Percentiles rank a stretch among this genome's conserved stretches.
These are phyloP conservation scores for Gamsiella multidivaricata DNA, from an alignment of 192 early-diverging fungal species.

Conservation along the genomic window DNA sequence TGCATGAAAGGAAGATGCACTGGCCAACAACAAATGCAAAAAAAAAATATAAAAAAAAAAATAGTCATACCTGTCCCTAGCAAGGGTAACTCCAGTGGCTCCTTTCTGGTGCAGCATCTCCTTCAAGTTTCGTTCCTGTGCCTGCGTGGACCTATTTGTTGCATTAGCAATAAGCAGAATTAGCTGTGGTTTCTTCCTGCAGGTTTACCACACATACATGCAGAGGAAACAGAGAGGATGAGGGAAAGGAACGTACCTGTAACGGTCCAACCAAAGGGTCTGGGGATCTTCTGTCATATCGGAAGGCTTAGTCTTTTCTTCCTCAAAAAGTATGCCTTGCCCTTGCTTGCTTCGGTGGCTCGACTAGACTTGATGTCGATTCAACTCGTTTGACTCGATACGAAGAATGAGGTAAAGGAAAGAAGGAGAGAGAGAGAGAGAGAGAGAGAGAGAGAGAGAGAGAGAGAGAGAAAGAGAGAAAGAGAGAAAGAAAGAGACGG, in stretches of 20 bases:
- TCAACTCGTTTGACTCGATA: too few relatives aligned
- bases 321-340: too few relatives aligned
- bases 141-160: constrained; percentile 45
- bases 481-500: neutral
- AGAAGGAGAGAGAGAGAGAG: neutral
- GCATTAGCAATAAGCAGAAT: neutral
- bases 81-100: constrained; percentile 36
- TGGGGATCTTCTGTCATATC: constrained; percentile 46
- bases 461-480: neutral
- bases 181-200: too few relatives aligned
- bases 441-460: too few relatives aligned
- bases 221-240: neutral
- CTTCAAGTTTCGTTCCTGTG: constrained; percentile 39
- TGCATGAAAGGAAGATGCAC: too few relatives aligned
- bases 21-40: neutral
- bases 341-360: too few relatives aligned
- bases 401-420: neutral
- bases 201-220: too few relatives aligned
- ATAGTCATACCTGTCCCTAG: constrained; percentile 44
- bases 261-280: constrained; percentile 39
- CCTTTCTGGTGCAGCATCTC: constrained; percentile 45
- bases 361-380: neutral
- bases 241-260: constrained; percentile 19
- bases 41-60: neutral
- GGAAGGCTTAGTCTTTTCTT: too few relatives aligned